phyloP scores from a whole-genome alignment of 2,329 filamentous ascomycete genomes.

The Pleoardoris graminearum region DNA sequence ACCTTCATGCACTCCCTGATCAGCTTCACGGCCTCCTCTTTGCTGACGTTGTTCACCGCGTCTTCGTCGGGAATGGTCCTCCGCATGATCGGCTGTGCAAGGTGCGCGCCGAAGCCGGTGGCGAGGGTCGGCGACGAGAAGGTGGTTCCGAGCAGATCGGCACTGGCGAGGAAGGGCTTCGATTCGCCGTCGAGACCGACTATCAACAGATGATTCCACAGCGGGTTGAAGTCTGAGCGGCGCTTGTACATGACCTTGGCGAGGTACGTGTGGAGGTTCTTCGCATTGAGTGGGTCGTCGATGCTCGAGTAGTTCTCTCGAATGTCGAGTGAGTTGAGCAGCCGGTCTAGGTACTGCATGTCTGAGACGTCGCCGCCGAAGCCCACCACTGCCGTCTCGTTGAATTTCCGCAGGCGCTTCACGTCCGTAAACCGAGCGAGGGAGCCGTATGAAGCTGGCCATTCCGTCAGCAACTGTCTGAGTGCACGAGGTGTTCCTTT shows the following conservation, averaged over 20 bases:
- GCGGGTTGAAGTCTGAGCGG: conserved; percentile 91
- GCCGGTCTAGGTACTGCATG: conserved; percentile 97
- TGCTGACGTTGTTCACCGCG: conserved; percentile 68
- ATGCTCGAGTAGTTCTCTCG: conserved; percentile 77
- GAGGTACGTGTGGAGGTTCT: conserved; percentile 95
- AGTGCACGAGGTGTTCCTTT: neutral
- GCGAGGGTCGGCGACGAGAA: conserved; percentile 87
- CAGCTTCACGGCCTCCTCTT: conserved; percentile 77
- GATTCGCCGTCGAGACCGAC: conserved; percentile 77
- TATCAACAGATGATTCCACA: conserved; percentile 95
- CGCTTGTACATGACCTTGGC: conserved; percentile 95
- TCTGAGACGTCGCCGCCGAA: conserved; percentile 97
- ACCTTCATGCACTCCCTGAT: conserved; percentile 98
- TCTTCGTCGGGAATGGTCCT: conserved; percentile 82
- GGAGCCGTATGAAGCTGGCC: conserved; percentile 89
- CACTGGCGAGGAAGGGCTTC: conserved; percentile 86
- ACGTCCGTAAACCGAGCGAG: conserved; percentile 94
- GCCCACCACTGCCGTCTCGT: conserved; percentile 80
- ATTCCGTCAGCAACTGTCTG: conserved; percentile 13
- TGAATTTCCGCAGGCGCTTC: conserved; percentile 90
- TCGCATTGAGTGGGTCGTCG: conserved; percentile 71
- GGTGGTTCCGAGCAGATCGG: conserved; percentile 90
- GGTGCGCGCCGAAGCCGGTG: conserved; percentile 89
- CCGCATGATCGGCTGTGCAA: conserved; percentile 90
- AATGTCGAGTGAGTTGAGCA: conserved; percentile 84